Evolutionary conservation across 1,139 yeast species (phyloP), one percentile per base, ranked within the genome.

Genomic region (Candida tetrigidarum): DNA sequence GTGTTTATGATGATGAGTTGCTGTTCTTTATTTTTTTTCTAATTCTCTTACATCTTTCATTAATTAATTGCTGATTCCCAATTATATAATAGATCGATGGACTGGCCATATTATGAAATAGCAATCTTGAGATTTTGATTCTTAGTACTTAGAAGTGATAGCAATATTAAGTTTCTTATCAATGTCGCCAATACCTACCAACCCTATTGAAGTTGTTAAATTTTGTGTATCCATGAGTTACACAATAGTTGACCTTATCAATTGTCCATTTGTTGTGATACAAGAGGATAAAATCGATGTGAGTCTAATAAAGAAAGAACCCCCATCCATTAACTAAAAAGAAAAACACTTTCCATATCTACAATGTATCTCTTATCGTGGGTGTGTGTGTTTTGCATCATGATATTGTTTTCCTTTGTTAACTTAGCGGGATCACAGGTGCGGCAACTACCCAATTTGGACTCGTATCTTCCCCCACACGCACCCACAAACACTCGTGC

Each of bases 181-280:
- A 28, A 28, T 36, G 39, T 36, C 14, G 16, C 9, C 30, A 11
- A 16, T 25, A 28, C 11, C 40, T 27, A 5, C 20, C 11, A 20
- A 19, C 22, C 30, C 30, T 19, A 27, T 29, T 22, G 22, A 28
- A 15, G 41, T 30, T 15, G 30, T 38, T 16, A 35, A 38, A 38
- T 29, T 38, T 22, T 30, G 30, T 29, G 36, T 38, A 6, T 29
- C 28, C 2, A 11, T 38, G 8, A 22, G 29, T 10, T 38, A 38
- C 22, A 38, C 41, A 14, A 22, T 38, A 9, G 36, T 29, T 15
- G 41, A 38, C 10, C 27, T 29, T 9, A 38, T 38, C 10, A 38
- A 38, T 23, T 29, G 35, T 20, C 41, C 41, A 9, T 38, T 38
- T 14, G 28, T 38, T 11, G 29, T 30, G 19, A 16, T 29, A 3